phyloP scores from a whole-genome alignment of 768 basidiomycete genomes.

The Pleurotus sapidus region DNA sequence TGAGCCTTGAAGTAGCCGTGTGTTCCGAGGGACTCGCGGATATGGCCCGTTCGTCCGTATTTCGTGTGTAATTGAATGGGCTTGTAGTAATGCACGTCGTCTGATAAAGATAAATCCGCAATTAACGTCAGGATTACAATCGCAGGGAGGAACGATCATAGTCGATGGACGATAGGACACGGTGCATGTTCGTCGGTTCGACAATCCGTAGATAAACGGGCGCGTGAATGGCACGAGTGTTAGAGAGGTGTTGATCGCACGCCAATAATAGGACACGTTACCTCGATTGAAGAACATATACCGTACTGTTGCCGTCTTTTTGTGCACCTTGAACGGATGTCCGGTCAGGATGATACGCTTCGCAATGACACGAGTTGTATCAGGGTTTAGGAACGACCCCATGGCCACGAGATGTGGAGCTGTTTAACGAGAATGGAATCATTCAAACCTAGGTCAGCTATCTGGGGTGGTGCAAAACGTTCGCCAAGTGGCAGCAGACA shows the following conservation, averaged over 20 bases:
- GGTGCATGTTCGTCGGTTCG: no score
- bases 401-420: constrained; percentile 85
- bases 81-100: constrained; percentile 90
- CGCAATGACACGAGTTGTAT: constrained; percentile 87
- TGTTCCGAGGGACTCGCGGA: constrained; percentile 89
- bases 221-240: no score
- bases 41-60: constrained; percentile 85
- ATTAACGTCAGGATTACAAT: background rate
- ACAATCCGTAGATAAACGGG: no score
- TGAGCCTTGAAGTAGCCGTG: constrained; percentile 98
- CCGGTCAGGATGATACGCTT: constrained; percentile 96
- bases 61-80: constrained; percentile 94
- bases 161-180: no score
- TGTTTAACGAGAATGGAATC: constrained; percentile 21
- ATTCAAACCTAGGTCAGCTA: background rate
- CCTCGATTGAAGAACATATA: constrained; percentile 98
- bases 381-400: constrained; percentile 84
- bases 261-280: constrained; percentile 19
- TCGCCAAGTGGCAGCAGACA: background rate
- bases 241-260: no score
- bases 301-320: constrained; percentile 93
- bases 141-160: background rate
- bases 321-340: constrained; percentile 96
- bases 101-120: constrained; percentile 27
- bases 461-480: constrained; percentile 3